Evolutionary conservation across 2,329 filamentous ascomycete genomes (phyloP), one percentile per base, ranked within the genome.

Genomic region (Alternaria sp.): DNA sequence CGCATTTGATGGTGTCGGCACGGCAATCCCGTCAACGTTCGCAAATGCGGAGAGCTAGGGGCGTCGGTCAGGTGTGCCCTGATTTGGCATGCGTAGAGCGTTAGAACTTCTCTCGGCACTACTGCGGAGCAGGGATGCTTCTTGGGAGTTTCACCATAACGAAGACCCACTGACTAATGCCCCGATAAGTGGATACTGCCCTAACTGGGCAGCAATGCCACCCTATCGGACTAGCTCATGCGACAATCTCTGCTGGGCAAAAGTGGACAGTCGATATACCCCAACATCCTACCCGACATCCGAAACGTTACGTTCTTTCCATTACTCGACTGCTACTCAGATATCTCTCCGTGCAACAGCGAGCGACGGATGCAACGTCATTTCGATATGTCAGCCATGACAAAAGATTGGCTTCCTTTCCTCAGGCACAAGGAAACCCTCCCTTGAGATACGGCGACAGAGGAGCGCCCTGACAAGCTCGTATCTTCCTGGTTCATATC

Each of bases 91-190:
- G 34, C 41, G 49, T 20, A 41, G 20, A 32, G 32, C 34, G 46
- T 48, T 48, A 7, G 46, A 48, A 7, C 18, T 36, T 39, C n/a
- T 14, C 5, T 46, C 55, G 49, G 55, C 34, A 18, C 55, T 54
- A 54, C 55, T 41, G 6, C 55, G 55, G 55, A 18, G 24, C 28
- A 22, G 18, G 28, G 28, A 11, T 26, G 30, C 8, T 49, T n/a
- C 46, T 49, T 49, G 46, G 3, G 32, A 18, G 46, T 49, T 49
- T 49, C 46, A 49, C 30, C 30, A 49, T 20, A 3, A 1, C 30
- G 20, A 24, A 1, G 32, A 7, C 46, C 46, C 46, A 49, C 46
- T 14, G 5, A 18, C 46, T 38, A 38, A 36, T 36, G 18, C 6
- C 32, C 32, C 46, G 20, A 38, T 36, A 24, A 24, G 46, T 14